phyloP scores from a whole-genome alignment of 2,329 filamentous ascomycete genomes.

The Xylariaceae sp. region DNA sequence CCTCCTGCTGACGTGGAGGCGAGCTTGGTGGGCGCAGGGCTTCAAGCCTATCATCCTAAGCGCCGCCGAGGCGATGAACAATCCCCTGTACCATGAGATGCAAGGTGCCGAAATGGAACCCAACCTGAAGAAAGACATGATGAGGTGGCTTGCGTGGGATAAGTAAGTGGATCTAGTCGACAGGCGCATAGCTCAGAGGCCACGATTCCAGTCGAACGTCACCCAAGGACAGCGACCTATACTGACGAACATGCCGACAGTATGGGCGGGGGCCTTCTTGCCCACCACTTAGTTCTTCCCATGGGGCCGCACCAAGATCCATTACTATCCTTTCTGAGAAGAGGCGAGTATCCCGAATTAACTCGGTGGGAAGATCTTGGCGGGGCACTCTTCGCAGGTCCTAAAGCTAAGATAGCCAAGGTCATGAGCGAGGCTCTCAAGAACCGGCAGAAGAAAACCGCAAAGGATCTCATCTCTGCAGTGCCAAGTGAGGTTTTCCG shows the following conservation, averaged over 20 bases:
- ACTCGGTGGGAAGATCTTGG: conserved; percentile 70
- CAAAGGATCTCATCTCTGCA: conserved; percentile 59
- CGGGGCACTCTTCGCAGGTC: conserved; percentile 67
- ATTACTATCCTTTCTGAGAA: conserved; percentile 65
- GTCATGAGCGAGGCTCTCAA: conserved; percentile 57
- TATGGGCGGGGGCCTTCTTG: conserved; percentile 78
- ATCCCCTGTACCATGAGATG: conserved; percentile 69
- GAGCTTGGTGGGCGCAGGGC: conserved; percentile 93
- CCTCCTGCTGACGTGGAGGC: conserved; percentile 78
- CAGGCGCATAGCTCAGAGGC: not conserved
- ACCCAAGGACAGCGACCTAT: not conserved
- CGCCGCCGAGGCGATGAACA: conserved; percentile 73
- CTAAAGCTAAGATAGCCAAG: conserved; percentile 56
- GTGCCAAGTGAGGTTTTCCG: conserved; percentile 56
- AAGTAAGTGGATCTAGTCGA: conserved; percentile 32
- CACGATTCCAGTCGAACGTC: not conserved
- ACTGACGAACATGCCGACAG: not conserved
- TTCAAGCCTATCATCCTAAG: conserved; percentile 81
- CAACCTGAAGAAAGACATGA: conserved; percentile 62
- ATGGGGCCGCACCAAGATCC: conserved; percentile 73
- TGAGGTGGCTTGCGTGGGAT: conserved; percentile 89
- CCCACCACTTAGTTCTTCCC: conserved; percentile 74
- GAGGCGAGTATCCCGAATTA: conserved; percentile 67
- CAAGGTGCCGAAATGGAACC: conserved; percentile 57
- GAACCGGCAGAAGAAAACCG: conserved; percentile 47